Evolutionary conservation across 768 basidiomycete genomes (phyloP).

Genomic region (Macrolepiota albuminosa): DNA sequence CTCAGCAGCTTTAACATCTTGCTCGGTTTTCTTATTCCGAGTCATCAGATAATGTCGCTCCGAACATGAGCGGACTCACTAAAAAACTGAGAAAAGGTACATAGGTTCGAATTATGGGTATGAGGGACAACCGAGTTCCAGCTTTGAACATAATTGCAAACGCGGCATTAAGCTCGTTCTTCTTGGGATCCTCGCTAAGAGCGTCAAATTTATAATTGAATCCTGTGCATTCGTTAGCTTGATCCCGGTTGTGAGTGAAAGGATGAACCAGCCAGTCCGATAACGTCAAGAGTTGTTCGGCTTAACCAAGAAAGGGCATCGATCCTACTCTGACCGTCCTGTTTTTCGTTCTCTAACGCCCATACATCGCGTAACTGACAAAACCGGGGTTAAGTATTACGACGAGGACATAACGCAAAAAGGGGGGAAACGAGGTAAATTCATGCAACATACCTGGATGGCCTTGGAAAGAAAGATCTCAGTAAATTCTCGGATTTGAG

Average conservation of each 20-base stretch:
- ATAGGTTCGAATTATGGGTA: conserved; percentile 22
- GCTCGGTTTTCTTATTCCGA: conserved; percentile 13
- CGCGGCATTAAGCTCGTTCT: conserved; percentile 42
- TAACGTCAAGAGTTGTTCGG: conserved; percentile 68
- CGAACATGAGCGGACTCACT: conserved; percentile 18
- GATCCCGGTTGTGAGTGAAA: conserved; percentile 20
- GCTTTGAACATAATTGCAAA: conserved; percentile 41
- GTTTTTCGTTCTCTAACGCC: conserved; percentile 28
- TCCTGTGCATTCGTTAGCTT: conserved; percentile 10
- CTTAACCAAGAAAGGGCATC: conserved; percentile 64
- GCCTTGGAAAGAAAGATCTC: conserved; percentile 55
- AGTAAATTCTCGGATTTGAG: conserved; percentile 54
- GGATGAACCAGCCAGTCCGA: conserved; percentile 61
- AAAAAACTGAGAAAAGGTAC: conserved; percentile 31
- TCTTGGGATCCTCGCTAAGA: conserved; percentile 18
- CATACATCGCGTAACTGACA: conserved; percentile 47
- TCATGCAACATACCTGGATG: conserved; percentile 30
- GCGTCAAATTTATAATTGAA: conserved; percentile 26
- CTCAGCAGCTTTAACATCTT: conserved; percentile 11
- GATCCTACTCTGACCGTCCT: conserved; percentile 27
- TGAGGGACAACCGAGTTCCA: conserved; percentile 26
- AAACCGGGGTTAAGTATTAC: not conserved
- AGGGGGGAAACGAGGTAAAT: not conserved
- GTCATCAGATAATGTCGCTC: not conserved
- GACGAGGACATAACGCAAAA: too few relatives aligned